Conservation (phyloP, 108 stramenopile species). For the Nitzschia sp. region DNA sequence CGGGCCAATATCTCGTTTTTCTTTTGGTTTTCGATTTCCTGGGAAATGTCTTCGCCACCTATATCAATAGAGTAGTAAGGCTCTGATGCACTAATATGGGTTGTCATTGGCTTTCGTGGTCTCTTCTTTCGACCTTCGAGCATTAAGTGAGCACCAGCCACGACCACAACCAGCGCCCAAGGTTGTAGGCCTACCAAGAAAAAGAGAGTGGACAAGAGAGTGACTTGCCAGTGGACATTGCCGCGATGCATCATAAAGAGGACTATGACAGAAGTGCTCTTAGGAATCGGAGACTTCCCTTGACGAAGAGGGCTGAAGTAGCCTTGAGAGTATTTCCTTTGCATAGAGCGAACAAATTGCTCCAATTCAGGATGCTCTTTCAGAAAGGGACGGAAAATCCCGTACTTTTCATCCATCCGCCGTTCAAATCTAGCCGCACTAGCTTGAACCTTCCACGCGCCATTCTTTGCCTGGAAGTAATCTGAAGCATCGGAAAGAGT, state of each 20-base stretch:
- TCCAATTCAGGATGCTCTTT: conserved; percentile 80
- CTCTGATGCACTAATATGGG: conserved; percentile 27
- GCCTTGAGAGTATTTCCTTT: conserved; percentile 74
- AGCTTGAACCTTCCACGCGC: conserved; percentile 70
- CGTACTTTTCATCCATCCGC: conserved; percentile 81
- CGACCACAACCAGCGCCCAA: conserved; percentile 82
- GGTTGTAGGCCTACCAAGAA: conserved; percentile 85
- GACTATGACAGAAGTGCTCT: conserved; percentile 64
- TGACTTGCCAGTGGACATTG: conserved; percentile 48
- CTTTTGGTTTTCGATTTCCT: conserved; percentile 4
- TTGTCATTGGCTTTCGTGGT: conserved; percentile 45
- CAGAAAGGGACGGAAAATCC: conserved; percentile 78
- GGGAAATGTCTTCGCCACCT: not conserved
- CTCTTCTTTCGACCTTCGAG: conserved; percentile 52
- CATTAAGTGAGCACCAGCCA: conserved; percentile 44
- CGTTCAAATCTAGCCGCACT: conserved; percentile 89
- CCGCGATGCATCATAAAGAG: conserved; percentile 88
- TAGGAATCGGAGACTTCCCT: conserved; percentile 53
- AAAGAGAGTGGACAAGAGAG: conserved; percentile 63
- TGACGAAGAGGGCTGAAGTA: conserved; percentile 70
- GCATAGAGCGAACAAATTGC: conserved; percentile 46
- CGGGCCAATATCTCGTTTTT: conserved; percentile 53
- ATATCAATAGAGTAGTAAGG: conserved; percentile 40
- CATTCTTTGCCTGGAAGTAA: conserved; percentile 56
- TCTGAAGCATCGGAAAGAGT: conserved; percentile 54